Conservation (phyloP, 305 asterid genomes). For the Fraxinus latifolia region DNA sequence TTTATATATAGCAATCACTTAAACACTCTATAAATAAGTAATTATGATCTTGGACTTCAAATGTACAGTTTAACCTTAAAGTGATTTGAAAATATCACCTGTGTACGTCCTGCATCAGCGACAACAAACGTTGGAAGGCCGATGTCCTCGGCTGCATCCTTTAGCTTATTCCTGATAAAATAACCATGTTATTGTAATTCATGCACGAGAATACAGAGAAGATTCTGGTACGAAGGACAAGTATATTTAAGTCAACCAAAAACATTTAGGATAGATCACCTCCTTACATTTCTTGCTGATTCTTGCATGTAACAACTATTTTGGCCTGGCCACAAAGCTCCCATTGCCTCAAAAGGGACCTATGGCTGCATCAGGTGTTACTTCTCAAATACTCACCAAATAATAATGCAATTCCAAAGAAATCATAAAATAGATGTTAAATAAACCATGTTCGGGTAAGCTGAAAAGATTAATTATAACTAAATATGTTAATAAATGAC, state of each 20-base stretch:
- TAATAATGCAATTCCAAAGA: neutral
- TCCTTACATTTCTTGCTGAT: slow-evolving; percentile 96
- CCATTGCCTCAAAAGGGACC: slow-evolving; percentile 81
- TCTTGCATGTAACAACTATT: slow-evolving; percentile 91
- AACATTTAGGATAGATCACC: slow-evolving; percentile 22
- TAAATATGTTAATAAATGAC: neutral
- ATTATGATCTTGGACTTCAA: neutral
- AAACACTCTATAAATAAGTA: neutral
- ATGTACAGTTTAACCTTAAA: neutral
- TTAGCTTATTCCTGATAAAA: slow-evolving; percentile 67
- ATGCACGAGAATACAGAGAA: slow-evolving; percentile 1
- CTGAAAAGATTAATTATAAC: neutral
- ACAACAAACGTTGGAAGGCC: slow-evolving; percentile 91
- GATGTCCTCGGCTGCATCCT: slow-evolving; percentile 77
- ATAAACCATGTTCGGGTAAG: neutral
- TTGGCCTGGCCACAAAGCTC: slow-evolving; percentile 88
- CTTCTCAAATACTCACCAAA: slow-evolving; percentile 2
- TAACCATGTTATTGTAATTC: slow-evolving; percentile 1
- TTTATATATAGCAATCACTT: neutral
- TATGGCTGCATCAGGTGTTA: slow-evolving; percentile 53
- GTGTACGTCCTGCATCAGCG: slow-evolving; percentile 98
- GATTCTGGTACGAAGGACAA: slow-evolving; percentile 2
- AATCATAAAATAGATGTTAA: neutral
- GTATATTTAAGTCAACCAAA: neutral
- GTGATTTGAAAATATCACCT: slow-evolving; percentile 38